Conservation (phyloP, 345 rosid genomes). For the Turnera subulata region DNA sequence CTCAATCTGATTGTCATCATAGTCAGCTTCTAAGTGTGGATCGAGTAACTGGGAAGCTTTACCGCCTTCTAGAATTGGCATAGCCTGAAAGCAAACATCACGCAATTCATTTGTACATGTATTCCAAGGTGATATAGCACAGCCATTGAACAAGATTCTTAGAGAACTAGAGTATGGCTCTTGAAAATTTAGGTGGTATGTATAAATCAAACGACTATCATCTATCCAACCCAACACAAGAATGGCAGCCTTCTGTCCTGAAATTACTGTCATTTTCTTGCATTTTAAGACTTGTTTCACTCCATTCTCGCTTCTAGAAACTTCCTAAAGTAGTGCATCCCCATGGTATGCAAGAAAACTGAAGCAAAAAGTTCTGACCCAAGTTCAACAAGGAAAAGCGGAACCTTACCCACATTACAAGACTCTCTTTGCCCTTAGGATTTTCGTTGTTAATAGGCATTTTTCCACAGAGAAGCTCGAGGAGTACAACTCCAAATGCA, state of each 20-base stretch:
- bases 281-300: background rate
- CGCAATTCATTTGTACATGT: background rate
- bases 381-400: background rate
- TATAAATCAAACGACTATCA: too few relatives aligned
- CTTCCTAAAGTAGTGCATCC: background rate
- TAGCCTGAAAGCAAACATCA: slow-evolving; percentile 52
- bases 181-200: too few relatives aligned
- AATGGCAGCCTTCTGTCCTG: background rate
- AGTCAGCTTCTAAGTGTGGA: slow-evolving; percentile 44
- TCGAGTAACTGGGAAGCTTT: slow-evolving; percentile 65
- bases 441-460: slow-evolving; percentile 61
- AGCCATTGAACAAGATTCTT: background rate
- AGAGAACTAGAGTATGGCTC: background rate
- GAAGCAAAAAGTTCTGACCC: background rate
- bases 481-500: slow-evolving; percentile 90
- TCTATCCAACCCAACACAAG: too few relatives aligned
- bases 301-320: background rate
- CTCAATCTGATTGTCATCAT: slow-evolving; percentile 44
- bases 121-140: background rate
- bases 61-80: slow-evolving; percentile 66
- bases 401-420: slow-evolving; percentile 85
- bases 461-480: slow-evolving; percentile 90
- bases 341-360: too few relatives aligned
- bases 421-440: slow-evolving; percentile 78
- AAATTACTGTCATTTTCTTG: background rate